Base-by-base conservation (phyloP, 1,284 basidiomycete species). In the Trichosporon sp. region DNA sequence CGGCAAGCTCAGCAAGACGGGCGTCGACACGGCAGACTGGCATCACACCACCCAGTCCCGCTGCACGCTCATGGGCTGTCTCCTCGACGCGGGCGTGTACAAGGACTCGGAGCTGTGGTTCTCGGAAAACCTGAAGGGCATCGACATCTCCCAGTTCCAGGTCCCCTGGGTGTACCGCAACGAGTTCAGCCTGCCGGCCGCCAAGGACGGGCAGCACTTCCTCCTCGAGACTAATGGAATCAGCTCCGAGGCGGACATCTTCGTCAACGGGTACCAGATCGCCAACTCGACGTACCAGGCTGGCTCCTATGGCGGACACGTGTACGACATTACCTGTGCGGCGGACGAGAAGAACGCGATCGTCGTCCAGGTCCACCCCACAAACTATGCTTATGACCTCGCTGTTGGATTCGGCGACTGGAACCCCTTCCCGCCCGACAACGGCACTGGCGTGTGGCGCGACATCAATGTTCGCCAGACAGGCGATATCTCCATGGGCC, bases 381-480 rank as follows among this genome's bases (percentile, higher is more conserved):
- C 59, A 10, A 11, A 14, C 4, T 63, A 63, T 31, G 31, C 31
- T 5, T 63, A 63, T 16, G 32, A 63, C 59, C 59, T 63, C 32
- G 59, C 59, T 14, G 32, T 63, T 32, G 59, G 59, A 4, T 63
- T 63, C 59, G 59, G 10, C 59, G 59, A 63, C 59, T 63, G 59
- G 59, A 63, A 63, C 59, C 59, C 59, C 31, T 63, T 37, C 59
- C 6, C 59, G 0, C 59, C 59, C 31, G 59, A 63, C 59, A 63
- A 63, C 59, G 59, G 59, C 1, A 63, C 59, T 3, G 59, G 59
- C 16, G 59, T 63, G 4, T 63, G 59, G 59, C 59, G 59, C 59
- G 59, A 63, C 59, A 35, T 63, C 59, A 21, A 63, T 8, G 31
- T 63, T 1, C 31, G 31, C 14, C 59, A 63, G 59, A 63, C 59